Conservation (phyloP, 2,329 filamentous ascomycete genomes). For the Talaromyces rugulosus region DNA sequence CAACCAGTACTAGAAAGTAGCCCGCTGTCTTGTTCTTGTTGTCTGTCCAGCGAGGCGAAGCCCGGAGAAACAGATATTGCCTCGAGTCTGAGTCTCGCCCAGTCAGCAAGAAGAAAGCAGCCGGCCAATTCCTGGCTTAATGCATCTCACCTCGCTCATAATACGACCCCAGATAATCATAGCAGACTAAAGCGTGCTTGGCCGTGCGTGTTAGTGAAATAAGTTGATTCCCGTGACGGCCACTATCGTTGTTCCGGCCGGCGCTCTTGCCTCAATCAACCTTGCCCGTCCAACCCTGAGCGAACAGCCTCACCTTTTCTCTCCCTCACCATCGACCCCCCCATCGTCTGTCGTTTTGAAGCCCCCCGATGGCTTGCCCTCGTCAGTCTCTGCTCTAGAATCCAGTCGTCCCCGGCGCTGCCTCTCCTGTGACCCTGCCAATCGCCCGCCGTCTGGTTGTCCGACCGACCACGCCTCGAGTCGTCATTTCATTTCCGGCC, state of each 20-base stretch:
- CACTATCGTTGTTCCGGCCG: conserved; percentile 14
- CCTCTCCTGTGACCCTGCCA: background rate
- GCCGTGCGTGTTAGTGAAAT: background rate
- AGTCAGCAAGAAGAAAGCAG: background rate
- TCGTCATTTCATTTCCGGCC: conserved; percentile 10
- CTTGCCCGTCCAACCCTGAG: background rate
- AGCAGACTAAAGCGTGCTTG: background rate
- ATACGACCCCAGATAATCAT: background rate
- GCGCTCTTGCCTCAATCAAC: conserved; percentile 4
- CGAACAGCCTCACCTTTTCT: background rate
- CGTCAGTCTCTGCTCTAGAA: background rate
- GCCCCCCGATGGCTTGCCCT: background rate
- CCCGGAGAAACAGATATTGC: background rate
- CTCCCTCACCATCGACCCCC: background rate
- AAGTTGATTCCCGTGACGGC: background rate
- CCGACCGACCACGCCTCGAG: conserved; percentile 8
- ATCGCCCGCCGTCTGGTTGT: conserved; percentile 3
- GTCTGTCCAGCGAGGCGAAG: background rate
- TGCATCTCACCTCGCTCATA: too few relatives aligned
- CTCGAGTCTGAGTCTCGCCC: background rate
- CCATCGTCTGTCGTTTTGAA: background rate
- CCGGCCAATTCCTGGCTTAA: background rate
- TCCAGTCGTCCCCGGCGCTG: background rate
- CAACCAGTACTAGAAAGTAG: background rate
- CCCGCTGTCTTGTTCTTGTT: background rate